phyloP scores from a whole-genome alignment of 148 eudicot species.

The Euryodendron excelsum region DNA sequence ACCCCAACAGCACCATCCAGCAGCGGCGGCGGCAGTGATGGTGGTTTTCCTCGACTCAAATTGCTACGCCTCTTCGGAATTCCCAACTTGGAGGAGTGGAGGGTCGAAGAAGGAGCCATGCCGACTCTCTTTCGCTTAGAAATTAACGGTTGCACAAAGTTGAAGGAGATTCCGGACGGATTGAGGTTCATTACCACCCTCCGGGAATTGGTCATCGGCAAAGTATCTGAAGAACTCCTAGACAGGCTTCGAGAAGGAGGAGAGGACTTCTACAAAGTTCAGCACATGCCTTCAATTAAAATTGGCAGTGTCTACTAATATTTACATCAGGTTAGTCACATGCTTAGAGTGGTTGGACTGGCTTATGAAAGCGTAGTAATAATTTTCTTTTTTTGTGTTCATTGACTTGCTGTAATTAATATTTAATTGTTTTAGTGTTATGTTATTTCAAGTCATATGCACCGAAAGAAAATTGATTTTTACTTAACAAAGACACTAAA shows the following conservation, averaged over 20 bases:
- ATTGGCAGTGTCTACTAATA: too few relatives aligned
- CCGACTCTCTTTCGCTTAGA: neutral
- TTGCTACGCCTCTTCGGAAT: neutral
- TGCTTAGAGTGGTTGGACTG: too few relatives aligned
- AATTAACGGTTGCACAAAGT: neutral
- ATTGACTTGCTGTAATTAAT: too few relatives aligned
- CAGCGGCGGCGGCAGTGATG: neutral
- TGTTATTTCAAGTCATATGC: too few relatives aligned
- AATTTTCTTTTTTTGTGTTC: too few relatives aligned
- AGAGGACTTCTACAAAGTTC: too few relatives aligned
- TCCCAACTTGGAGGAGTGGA: conserved; percentile 4
- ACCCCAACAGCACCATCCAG: too few relatives aligned
- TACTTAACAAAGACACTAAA: too few relatives aligned
- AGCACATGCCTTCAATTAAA: conserved; percentile 3
- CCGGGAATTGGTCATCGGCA: neutral
- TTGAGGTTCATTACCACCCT: conserved; percentile 7
- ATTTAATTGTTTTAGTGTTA: too few relatives aligned
- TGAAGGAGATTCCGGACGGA: conserved; percentile 17
- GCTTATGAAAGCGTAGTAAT: too few relatives aligned
- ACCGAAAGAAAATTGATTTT: too few relatives aligned
- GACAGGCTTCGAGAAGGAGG: conserved; percentile 17
- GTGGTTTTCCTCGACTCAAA: conserved; percentile 10
- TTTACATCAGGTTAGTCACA: too few relatives aligned
- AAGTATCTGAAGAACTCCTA: conserved; percentile 6
- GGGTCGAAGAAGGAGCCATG: conserved; percentile 21